These are phyloP conservation scores for Xylariaceae sp. DNA, from an alignment of 2,329 filamentous ascomycete species.

Conservation along the genomic window DNA sequence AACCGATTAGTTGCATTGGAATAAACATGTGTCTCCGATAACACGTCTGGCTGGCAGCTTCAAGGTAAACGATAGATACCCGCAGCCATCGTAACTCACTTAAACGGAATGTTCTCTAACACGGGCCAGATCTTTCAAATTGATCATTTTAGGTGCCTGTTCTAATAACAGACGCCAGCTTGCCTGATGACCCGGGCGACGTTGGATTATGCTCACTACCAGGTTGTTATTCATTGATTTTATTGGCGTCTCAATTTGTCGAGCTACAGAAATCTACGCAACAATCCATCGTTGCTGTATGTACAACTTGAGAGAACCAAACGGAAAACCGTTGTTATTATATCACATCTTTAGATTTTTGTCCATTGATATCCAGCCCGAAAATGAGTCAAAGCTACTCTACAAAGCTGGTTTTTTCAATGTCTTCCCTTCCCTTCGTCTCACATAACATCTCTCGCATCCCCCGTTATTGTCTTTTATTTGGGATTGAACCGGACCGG, in stretches of 20 bases:
- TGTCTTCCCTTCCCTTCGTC: not conserved
- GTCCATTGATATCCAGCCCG: too few relatives aligned
- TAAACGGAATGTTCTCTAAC: not conserved
- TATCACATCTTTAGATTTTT: too few relatives aligned
- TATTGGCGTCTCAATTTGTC: not conserved
- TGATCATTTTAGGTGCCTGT: not conserved
- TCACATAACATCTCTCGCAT: not conserved
- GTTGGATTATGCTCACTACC: not conserved
- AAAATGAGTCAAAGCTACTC: too few relatives aligned
- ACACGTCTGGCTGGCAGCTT: not conserved
- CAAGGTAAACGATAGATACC: too few relatives aligned
- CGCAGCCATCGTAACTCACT: not conserved
- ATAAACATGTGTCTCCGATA: not conserved
- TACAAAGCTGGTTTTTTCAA: too few relatives aligned
- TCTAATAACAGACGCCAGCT: not conserved
- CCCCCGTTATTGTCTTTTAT: constrained; percentile 19
- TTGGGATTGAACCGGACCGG: too few relatives aligned
- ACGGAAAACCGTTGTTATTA: too few relatives aligned
- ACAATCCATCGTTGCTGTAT: not conserved
- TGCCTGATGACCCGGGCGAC: too few relatives aligned
- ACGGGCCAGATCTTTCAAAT: not conserved
- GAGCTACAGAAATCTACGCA: not conserved
- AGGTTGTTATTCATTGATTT: not conserved
- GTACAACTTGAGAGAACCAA: not conserved
- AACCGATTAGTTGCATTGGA: not conserved